These are phyloP conservation scores for Cutaneotrichosporon sp. DNA, from an alignment of 1,284 basidiomycete species.

Conservation along the genomic window DNA sequence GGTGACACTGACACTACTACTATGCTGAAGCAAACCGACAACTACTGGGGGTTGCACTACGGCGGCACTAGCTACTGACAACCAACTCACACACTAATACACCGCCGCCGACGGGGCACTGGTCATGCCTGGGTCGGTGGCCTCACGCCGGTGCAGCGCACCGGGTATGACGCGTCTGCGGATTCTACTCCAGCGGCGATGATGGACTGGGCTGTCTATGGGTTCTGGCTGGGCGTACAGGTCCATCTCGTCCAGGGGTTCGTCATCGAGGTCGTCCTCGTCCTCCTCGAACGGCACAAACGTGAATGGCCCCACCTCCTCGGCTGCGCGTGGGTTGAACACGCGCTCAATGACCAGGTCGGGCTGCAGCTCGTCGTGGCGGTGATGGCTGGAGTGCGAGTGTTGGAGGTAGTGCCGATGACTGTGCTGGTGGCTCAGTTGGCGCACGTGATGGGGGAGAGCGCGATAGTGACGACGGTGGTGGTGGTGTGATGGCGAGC, in stretches of 20 bases:
- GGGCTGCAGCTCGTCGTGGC: slow-evolving; percentile 16
- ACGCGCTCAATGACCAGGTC: slow-evolving; percentile 41
- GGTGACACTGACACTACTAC: too few species aligned
- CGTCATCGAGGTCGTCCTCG: slow-evolving; percentile 1
- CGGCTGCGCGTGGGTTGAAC: slow-evolving; percentile 37
- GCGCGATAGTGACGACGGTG: not conserved
- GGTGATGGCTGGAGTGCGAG: not conserved
- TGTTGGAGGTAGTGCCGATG: slow-evolving; percentile 3
- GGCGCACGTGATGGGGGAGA: not conserved
- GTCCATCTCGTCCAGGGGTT: not conserved
- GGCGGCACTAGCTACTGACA: too few species aligned
- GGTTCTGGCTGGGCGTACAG: not conserved
- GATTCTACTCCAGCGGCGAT: not conserved
- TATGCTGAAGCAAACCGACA: too few species aligned
- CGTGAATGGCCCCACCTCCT: slow-evolving; percentile 36
- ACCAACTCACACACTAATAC: too few species aligned
- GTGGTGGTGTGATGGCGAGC: not conserved
- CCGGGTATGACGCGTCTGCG: not conserved
- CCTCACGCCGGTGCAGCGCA: too few species aligned
- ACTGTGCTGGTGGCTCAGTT: slow-evolving; percentile 1
- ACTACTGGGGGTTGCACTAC: too few species aligned
- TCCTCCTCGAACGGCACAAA: slow-evolving; percentile 24
- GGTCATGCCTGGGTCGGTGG: too few species aligned
- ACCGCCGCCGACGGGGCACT: too few species aligned
- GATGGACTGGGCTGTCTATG: not conserved